Evolutionary conservation across 1,284 basidiomycete genomes (phyloP).

Genomic region (Cryptococcus sp.): DNA sequence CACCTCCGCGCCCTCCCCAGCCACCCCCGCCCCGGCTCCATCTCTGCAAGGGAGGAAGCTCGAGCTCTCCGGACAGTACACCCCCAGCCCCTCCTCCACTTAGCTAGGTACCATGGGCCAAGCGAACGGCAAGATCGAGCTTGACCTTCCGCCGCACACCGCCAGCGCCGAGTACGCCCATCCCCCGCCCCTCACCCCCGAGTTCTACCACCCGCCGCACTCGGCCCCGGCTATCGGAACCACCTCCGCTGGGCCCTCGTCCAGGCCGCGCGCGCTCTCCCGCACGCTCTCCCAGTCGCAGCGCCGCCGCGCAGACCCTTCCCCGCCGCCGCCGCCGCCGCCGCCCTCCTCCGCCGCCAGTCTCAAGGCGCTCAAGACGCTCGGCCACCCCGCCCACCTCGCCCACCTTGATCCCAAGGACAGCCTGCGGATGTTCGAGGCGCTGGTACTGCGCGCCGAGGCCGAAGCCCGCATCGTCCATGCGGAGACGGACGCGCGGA

Average conservation of each 20-base stretch:
- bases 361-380: not conserved
- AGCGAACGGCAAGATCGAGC: not conserved
- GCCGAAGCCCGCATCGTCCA: not conserved
- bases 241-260: not conserved
- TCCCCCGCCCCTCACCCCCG: not conserved
- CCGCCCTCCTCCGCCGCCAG: too few species aligned
- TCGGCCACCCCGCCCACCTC: not conserved
- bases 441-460: not conserved
- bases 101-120: not conserved
- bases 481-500: too few species aligned
- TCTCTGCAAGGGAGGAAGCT: not conserved
- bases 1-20: not conserved
- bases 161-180: not conserved
- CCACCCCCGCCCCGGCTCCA: not conserved
- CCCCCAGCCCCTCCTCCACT: not conserved
- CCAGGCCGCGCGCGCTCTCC: too few species aligned
- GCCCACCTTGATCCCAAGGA: not conserved
- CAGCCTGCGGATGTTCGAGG: not conserved
- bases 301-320: too few species aligned
- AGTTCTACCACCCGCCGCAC: slow-evolving; percentile 12
- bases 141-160: not conserved
- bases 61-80: not conserved
- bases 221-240: slow-evolving; percentile 11
- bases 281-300: too few species aligned
- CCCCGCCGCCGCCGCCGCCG: too few species aligned